These are phyloP conservation scores for Citrus medica DNA, from an alignment of 345 rosid species.

Conservation along the genomic window DNA sequence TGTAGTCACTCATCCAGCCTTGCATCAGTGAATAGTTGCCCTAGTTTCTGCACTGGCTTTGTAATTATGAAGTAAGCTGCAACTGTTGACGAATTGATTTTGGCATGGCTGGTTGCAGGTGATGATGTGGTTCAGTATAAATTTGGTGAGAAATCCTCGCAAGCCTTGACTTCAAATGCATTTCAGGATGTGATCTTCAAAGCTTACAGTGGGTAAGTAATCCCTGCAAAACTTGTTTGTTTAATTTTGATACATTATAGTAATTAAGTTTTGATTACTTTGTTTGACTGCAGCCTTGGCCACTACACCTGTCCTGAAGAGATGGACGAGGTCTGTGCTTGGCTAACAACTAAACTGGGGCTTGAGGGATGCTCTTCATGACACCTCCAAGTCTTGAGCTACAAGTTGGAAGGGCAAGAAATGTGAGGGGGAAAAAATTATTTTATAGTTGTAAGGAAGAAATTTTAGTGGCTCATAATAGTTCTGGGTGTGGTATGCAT, in stretches of 20 bases:
- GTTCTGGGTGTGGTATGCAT: constrained; percentile 16
- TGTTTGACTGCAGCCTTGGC: constrained; percentile 54
- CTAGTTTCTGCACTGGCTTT: neutral
- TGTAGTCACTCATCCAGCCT: neutral
- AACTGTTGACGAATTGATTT: neutral
- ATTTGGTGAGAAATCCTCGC: constrained; percentile 87
- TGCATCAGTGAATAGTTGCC: neutral
- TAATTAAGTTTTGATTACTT: neutral
- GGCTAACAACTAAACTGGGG: constrained; percentile 67
- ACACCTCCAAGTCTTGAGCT: neutral
- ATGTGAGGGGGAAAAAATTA: neutral
- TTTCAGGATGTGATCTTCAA: constrained; percentile 72
- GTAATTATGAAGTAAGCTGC: neutral
- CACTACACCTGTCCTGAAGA: constrained; percentile 90
- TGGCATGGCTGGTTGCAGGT: constrained; percentile 36
- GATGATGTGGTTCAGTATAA: constrained; percentile 89
- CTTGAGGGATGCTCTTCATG: constrained; percentile 48
- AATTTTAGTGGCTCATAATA: constrained; percentile 12
- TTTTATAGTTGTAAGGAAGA: constrained; percentile 8
- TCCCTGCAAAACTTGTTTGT: neutral
- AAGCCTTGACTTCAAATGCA: constrained; percentile 50
- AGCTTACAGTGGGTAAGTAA: constrained; percentile 62
- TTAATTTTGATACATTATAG: neutral
- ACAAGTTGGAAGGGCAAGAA: neutral
- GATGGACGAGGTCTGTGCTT: constrained; percentile 75